These are phyloP conservation scores for Fusarium proliferatum DNA, from an alignment of 2,329 filamentous ascomycete species.

Conservation along the genomic window DNA sequence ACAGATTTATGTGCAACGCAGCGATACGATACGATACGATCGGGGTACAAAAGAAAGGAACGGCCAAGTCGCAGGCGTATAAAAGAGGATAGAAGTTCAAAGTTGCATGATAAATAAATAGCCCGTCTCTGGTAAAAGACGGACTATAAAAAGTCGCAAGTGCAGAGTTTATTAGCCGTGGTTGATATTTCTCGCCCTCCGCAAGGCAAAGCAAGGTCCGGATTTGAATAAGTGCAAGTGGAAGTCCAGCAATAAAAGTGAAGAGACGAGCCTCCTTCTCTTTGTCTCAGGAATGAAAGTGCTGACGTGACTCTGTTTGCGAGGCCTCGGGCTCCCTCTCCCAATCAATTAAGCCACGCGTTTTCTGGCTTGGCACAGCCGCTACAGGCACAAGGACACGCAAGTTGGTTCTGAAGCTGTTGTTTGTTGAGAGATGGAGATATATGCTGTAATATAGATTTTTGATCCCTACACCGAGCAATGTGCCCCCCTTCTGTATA, in stretches of 20 bases:
- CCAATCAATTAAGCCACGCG: slow-evolving; percentile 38
- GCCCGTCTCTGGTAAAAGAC: slow-evolving; percentile 14
- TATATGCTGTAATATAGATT: neutral
- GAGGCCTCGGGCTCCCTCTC: slow-evolving; percentile 26
- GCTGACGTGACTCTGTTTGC: slow-evolving; percentile 40
- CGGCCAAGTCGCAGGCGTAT: slow-evolving; percentile 23
- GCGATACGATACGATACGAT: slow-evolving; percentile 2
- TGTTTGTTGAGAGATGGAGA: neutral
- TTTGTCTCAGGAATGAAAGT: slow-evolving; percentile 36
- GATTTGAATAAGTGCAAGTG: slow-evolving; percentile 32
- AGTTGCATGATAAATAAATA: slow-evolving; percentile 30
- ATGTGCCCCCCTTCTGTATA: neutral
- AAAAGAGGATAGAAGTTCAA: slow-evolving; percentile 13
- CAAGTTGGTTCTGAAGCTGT: neutral
- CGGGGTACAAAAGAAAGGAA: slow-evolving; percentile 30
- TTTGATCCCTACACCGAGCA: neutral
- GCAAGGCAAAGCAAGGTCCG: slow-evolving; percentile 7
- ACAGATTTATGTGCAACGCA: neutral
- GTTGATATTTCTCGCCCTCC: slow-evolving; percentile 11
- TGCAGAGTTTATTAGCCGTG: slow-evolving; percentile 8
- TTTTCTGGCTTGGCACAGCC: slow-evolving; percentile 37
- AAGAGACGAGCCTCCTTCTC: slow-evolving; percentile 6
- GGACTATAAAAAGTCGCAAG: slow-evolving; percentile 2
- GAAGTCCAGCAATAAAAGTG: neutral
- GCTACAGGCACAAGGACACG: slow-evolving; percentile 8